Conservation (phyloP, 2,329 filamentous ascomycete species). For the Pestalotiopsis sp. region DNA sequence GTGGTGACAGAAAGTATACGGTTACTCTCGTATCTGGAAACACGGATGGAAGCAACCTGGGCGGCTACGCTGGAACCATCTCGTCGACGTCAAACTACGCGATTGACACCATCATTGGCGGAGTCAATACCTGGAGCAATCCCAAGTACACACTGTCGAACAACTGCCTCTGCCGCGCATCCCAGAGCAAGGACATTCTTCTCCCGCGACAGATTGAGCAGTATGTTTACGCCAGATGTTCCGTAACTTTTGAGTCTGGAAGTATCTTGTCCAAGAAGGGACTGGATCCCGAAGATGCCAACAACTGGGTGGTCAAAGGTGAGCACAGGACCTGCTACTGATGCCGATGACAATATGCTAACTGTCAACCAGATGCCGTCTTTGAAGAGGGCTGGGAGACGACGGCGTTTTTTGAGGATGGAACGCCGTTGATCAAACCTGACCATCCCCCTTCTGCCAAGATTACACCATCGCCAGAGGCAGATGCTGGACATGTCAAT, state of each 20-base stretch:
- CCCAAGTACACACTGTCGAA: background rate
- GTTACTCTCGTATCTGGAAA: background rate
- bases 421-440: background rate
- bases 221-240: background rate
- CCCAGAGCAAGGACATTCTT: background rate
- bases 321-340: background rate
- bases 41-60: background rate
- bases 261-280: background rate
- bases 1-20: background rate
- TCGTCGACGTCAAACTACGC: background rate
- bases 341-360: background rate
- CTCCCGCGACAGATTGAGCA: background rate
- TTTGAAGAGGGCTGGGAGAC: background rate
- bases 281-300: background rate
- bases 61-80: background rate
- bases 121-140: background rate
- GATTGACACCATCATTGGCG: background rate
- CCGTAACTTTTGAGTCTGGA: background rate
- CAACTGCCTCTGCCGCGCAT: background rate
- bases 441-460: background rate
- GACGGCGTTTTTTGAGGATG: background rate
- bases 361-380: background rate
- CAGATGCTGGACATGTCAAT: background rate
- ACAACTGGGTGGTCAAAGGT: slow-evolving; percentile 2
- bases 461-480: background rate